phyloP scores from a whole-genome alignment of 176 grass and related monocot genomes.

The Pontederia paniculata region DNA sequence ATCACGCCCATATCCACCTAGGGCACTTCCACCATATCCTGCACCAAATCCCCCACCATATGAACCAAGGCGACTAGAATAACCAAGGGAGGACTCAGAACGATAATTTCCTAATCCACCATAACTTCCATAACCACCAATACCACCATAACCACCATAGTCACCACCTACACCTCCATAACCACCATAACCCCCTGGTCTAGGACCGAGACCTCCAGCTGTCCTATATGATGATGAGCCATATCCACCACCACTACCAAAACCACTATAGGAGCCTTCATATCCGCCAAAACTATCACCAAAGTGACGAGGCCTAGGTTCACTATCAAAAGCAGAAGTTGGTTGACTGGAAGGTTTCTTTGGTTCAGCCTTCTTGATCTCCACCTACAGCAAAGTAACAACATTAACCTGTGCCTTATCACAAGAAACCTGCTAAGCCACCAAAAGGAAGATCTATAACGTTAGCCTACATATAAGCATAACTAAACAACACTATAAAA shows the following conservation, averaged over 20 bases:
- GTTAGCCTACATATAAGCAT: neutral
- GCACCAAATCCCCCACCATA: constrained; percentile 57
- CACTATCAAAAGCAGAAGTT: constrained; percentile 45
- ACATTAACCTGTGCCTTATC: constrained; percentile 39
- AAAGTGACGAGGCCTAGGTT: constrained; percentile 56
- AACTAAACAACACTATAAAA: neutral
- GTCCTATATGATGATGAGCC: constrained; percentile 30
- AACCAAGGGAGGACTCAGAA: constrained; percentile 35
- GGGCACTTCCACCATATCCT: constrained; percentile 35
- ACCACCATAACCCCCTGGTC: constrained; percentile 37
- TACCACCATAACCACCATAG: constrained; percentile 49
- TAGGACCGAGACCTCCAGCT: constrained; percentile 33
- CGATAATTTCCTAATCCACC: constrained; percentile 49
- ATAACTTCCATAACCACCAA: constrained; percentile 34
- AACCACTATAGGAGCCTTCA: constrained; percentile 29
- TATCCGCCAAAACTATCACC: constrained; percentile 39
- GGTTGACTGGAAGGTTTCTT: constrained; percentile 75
- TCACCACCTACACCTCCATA: constrained; percentile 22
- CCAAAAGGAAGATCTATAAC: constrained; percentile 3
- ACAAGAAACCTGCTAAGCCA: constrained; percentile 27
- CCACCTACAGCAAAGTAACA: constrained; percentile 90
- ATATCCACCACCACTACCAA: constrained; percentile 36
- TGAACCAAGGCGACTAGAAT: constrained; percentile 40
- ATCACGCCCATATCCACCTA: constrained; percentile 35
- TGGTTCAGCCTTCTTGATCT: constrained; percentile 99